Percentiles rank a stretch among this genome's conserved stretches.
Conservation (phyloP, 208 protist genomes). For the Herpetomonas tarakana region DNA sequence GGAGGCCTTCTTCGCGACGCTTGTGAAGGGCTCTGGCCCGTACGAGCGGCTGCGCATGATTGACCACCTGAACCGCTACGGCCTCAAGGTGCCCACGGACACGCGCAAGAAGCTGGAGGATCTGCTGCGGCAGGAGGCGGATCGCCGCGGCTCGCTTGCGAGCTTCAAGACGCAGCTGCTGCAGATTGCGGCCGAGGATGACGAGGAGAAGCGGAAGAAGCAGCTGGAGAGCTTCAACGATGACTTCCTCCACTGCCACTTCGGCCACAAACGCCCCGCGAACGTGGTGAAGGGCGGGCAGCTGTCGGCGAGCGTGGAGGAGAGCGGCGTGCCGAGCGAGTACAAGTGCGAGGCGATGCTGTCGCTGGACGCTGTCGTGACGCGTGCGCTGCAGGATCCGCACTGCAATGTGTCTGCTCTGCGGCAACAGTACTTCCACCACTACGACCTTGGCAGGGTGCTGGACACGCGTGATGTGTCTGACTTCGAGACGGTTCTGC, state of each 20-base stretch:
- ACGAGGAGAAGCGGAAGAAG: not conserved
- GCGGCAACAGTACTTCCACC: conserved; percentile 2
- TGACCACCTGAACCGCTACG: conserved; percentile 10
- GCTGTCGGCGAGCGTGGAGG: not conserved
- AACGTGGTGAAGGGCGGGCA: not conserved
- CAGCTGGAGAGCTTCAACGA: conserved; percentile 4
- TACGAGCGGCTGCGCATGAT: conserved; percentile 5
- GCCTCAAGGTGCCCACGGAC: conserved; percentile 12
- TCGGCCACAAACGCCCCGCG: conserved; percentile 5
- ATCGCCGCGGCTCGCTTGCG: not conserved
- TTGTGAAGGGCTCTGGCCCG: conserved; percentile 7
- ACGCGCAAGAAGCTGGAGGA: not conserved
- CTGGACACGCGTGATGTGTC: not conserved
- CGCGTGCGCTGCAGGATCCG: not conserved
- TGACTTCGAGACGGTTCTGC: not conserved
- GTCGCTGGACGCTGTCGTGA: not conserved
- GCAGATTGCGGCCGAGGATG: not conserved
- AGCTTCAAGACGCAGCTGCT: conserved; percentile 6
- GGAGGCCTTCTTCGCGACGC: conserved; percentile 9
- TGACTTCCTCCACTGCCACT: conserved; percentile 6
- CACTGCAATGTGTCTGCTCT: not conserved
- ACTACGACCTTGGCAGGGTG: conserved; percentile 1
- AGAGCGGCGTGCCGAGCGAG: not conserved
- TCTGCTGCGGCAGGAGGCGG: not conserved
- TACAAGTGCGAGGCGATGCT: not conserved